Evolutionary conservation across 345 rosid genomes (phyloP), one percentile per base, ranked within the genome.

Genomic region (Gossypium anomalum): DNA sequence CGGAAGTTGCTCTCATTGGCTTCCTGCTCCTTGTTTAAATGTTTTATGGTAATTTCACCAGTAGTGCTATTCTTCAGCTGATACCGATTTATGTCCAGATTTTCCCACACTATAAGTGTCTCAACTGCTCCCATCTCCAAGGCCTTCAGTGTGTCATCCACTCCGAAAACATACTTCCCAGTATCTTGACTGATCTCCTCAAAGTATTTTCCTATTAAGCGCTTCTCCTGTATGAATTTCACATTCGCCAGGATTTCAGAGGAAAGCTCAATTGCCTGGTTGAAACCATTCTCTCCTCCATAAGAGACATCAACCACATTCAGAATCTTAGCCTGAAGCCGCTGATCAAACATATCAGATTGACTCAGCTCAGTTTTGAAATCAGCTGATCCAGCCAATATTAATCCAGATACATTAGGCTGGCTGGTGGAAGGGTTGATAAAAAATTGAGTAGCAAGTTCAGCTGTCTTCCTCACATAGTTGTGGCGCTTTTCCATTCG

Each of bases 401-500:
- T 86, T 34, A 89, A 77, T 22, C 93, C 93, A 0, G 91, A 60
- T 62, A 89, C 91, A 82, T 89, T 89, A 49, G 91, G 91, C 77
- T 89, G 93, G 81, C 93, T 89, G 57, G 91, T 89, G 19, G 88
- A 60, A 25, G 93, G 88, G 57, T 89, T 87, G 71, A 89, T 85
- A 70, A 34, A 89, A 70, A 83, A 89, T 61, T 89, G 91, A 4
- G 93, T 89, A 27, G 93, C 91, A 66, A 89, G 89, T 78, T 89
- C 93, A 17, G 93, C 93, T 2, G 93, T 87, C 83, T 89, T 89
- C 81, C 93, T 82, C 51, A 87, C 93, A 89, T 89, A 89, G 76
- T 89, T 89, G 85, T 89, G 93, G 58, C 93, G 93, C 83, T 89
- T 89, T 80, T 89, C 93, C 89, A 87, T 89, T 7, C 93, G 85